Percentiles rank a stretch among this genome's conserved stretches.
phyloP scores from a whole-genome alignment of 169 alveolate genomes.

The Neospora caninum region DNA sequence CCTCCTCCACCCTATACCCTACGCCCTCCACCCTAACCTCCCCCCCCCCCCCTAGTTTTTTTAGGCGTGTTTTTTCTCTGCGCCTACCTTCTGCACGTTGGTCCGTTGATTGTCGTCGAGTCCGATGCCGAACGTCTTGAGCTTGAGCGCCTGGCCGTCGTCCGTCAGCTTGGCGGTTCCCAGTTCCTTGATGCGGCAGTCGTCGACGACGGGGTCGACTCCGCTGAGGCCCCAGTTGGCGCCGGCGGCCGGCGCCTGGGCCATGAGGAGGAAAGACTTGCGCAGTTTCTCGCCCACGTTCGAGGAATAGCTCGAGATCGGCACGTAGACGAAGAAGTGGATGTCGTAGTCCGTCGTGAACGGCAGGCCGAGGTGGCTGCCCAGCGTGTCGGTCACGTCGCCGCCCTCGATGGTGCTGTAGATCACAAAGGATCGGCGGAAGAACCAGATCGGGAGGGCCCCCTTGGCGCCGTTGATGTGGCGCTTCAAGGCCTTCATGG shows the following conservation, averaged over 20 bases:
- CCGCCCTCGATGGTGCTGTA: neutral
- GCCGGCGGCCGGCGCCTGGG: neutral
- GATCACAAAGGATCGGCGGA: neutral
- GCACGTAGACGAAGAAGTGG: constrained; percentile 34
- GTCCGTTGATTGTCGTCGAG: constrained; percentile 25
- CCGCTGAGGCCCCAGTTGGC: neutral
- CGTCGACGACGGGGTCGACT: neutral
- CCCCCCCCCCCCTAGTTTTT: no score
- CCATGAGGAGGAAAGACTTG: neutral
- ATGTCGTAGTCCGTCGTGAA: neutral
- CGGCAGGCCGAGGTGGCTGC: neutral
- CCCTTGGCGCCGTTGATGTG: constrained; percentile 5
- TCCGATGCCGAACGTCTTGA: neutral
- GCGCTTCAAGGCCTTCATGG: constrained; percentile 15
- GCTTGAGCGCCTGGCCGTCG: constrained; percentile 18
- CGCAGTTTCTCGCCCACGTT: neutral
- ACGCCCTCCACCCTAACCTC: no score
- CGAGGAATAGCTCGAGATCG: neutral
- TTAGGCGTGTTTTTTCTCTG: neutral
- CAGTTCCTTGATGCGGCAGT: neutral
- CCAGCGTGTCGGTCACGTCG: neutral
- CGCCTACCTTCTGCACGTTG: constrained; percentile 22
- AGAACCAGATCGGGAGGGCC: neutral
- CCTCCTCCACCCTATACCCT: no score
- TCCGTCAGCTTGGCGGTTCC: constrained; percentile 22